phyloP scores from a whole-genome alignment of 768 basidiomycete genomes.

The Leccinum rimulosum region DNA sequence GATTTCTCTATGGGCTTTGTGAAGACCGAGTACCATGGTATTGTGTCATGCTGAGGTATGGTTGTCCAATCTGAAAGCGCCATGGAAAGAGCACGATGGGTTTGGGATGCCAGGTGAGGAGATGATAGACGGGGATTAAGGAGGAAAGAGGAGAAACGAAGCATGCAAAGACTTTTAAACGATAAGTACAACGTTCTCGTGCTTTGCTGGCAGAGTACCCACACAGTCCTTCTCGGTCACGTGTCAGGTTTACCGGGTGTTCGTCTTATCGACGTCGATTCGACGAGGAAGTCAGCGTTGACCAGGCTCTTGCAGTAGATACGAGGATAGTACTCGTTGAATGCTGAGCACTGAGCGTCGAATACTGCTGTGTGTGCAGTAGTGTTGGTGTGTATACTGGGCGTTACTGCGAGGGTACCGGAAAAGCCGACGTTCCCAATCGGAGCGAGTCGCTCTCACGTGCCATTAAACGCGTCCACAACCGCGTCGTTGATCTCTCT shows the following conservation, averaged over 20 bases:
- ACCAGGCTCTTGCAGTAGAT: not conserved
- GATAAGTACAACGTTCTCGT: not conserved
- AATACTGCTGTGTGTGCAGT: not conserved
- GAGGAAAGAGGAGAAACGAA: constrained; percentile 14
- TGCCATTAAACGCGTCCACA: constrained; percentile 19
- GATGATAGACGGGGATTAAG: not conserved
- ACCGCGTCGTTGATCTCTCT: not conserved
- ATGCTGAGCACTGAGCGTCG: not conserved
- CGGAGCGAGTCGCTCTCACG: constrained; percentile 11
- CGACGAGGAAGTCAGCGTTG: not conserved
- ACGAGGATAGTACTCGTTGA: not conserved
- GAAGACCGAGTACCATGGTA: constrained; percentile 55
- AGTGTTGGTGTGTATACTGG: not conserved
- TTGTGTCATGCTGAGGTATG: constrained; percentile 12
- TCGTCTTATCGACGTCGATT: not conserved
- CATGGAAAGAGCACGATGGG: constrained; percentile 24
- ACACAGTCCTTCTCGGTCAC: constrained; percentile 24
- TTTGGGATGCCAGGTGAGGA: not conserved
- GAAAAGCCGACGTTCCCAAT: not conserved
- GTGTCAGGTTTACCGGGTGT: not conserved
- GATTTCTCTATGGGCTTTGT: constrained; percentile 64
- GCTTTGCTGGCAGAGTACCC: constrained; percentile 3
- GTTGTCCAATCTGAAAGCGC: constrained; percentile 20
- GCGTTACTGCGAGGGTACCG: not conserved
- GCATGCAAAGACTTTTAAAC: constrained; percentile 1